Percentiles rank a stretch among this genome's conserved stretches.
phyloP scores from a whole-genome alignment of 2,329 filamentous ascomycete species.

The Periconia sp. region DNA sequence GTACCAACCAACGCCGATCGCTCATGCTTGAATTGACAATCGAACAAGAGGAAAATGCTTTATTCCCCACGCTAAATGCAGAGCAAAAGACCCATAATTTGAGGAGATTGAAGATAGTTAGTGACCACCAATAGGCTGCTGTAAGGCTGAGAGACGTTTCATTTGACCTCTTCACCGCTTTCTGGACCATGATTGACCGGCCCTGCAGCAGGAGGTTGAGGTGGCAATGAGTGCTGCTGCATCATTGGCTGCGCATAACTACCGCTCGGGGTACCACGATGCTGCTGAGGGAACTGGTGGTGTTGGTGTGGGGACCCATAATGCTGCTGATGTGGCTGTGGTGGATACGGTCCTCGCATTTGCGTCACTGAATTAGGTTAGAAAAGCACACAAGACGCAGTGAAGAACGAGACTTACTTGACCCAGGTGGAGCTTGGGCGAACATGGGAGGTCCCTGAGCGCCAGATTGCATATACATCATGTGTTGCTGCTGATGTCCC shows the following conservation, averaged over 20 bases:
- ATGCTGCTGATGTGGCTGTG: constrained; percentile 41
- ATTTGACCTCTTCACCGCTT: constrained; percentile 40
- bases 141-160: constrained; percentile 14
- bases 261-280: constrained; percentile 44
- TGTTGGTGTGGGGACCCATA: constrained; percentile 45
- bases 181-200: constrained; percentile 39
- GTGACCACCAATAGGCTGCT: background rate
- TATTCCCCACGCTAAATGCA: constrained; percentile 36
- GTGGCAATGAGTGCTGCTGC: constrained; percentile 43
- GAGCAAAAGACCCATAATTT: constrained; percentile 25
- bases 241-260: constrained; percentile 47
- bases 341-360: constrained; percentile 42
- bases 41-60: constrained; percentile 21
- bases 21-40: constrained; percentile 35
- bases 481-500: constrained; percentile 68
- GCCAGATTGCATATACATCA: constrained; percentile 75
- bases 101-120: constrained; percentile 7
- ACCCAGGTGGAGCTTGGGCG: constrained; percentile 68
- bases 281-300: constrained; percentile 43
- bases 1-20: constrained; percentile 39
- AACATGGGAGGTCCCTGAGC: constrained; percentile 77
- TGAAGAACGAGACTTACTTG: constrained; percentile 62
- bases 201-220: constrained; percentile 38
- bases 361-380: constrained; percentile 37
- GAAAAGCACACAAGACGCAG: background rate